Evolutionary conservation across 164 flowering plant genomes (phyloP), one percentile per base, ranked within the genome.

Genomic region (Dillenia suffruticosa): DNA sequence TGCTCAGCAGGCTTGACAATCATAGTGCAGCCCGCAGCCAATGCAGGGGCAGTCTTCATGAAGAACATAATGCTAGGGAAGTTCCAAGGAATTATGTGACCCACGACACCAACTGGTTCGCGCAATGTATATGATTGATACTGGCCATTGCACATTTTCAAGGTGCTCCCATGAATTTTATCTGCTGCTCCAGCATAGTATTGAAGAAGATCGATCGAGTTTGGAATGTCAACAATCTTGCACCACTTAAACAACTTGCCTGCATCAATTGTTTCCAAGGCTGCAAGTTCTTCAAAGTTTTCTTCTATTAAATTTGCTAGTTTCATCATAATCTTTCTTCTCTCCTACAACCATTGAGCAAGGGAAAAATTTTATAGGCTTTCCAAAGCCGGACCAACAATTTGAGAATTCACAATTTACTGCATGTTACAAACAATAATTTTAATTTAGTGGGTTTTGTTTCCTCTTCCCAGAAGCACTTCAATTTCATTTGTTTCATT

Each of bases 141-240:
- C 47, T 66, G 65, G 1, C 77, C 40, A 6, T 32, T 44, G 0
- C 84, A 68, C 84, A 85, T 74, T 63, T 87, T 92, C 43, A 89
- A 50, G 1, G 88, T 88, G 58, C 82, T 78, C 2, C 96, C 96
- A 24, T 89, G 89, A 51, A 92, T 81, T 76, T 92, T 89, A 60
- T 92, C 96, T 0, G 94, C 96, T 9, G 92, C 94, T 8, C 98
- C 97, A 0, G 96, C 98, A 52, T 82, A 89, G 70, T 87, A 92
- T 2, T 88, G 83, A 1, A 92, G 67, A 0, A 16, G 9, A 2
- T 66, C 49, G 1, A 82, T 77, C 10, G 68, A 78, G 0, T 1
- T 15, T 2, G 91, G 91, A 1, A 88, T 75, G 47, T 91, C 92
- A 0, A 32, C 0, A 0, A 44, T 49, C 72, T 80, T 83, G 15